Base-by-base conservation (phyloP, 768 basidiomycete genomes). In the Clathrus columnatus region DNA sequence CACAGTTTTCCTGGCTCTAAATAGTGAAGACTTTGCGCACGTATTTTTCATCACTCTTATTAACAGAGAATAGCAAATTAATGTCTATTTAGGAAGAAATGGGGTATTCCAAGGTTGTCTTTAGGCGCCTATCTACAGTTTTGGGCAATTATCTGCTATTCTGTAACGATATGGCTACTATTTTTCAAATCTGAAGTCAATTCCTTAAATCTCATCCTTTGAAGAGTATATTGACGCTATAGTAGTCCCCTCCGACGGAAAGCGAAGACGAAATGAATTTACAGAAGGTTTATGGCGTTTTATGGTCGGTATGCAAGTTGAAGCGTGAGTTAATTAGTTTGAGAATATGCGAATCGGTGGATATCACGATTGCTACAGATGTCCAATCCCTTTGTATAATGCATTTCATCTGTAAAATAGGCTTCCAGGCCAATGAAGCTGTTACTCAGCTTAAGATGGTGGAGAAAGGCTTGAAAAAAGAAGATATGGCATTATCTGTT, bases 1-100 rank as follows among this genome's bases (percentile, higher is more conserved):
- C 66, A 99, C 96, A 7, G 92, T 98, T 5, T 98, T 98, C 66
- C 78, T 99, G 42, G 96, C 96, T 0, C 83, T 99, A 66, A 99
- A 97, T 66, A 93, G 91, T 60, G 85, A 91, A 63, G 84, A 87
- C 23, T 99, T 99, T 65, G 80, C 83, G 87, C 90, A 44, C 56
- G 69, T 63, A 10, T 10, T 42, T 16, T 21, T n/a, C 41, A n/a
- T 36, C n/a, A 27, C 4, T 23, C 18, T 47, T 20, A 28, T 4
- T 28, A 14, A 20, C 11, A 18, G 20, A 47, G 2, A 45, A 63
- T 46, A 82, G 71, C 4, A 17, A 43, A 32, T 2, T 32, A 47
- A 29, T 46, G 29, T 30, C 45, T 20, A 47, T 10, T 48, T 57
- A 90, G 86, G 41, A 66, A 74, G 57, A 89, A 77, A 70, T 90